Base-by-base conservation (phyloP, 2,329 filamentous ascomycete species). In the Paraphoma chrysanthemicola region DNA sequence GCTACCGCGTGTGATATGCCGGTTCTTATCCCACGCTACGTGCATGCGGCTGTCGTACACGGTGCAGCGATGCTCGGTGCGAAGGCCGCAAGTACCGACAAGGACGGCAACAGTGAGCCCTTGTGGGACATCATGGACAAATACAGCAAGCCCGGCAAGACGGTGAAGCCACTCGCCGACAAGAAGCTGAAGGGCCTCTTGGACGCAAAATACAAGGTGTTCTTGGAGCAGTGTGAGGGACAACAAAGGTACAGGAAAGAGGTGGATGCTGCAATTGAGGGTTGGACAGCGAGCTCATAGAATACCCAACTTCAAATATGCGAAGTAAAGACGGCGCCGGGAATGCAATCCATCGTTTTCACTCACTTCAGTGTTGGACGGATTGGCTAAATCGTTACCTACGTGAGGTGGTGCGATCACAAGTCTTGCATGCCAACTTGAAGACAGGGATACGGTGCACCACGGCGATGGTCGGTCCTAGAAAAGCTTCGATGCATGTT, bases 11-110 rank as follows among this genome's bases (percentile, higher is more conserved):
- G 94, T 79, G 84, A 88, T 66, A 93, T 97, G 89, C 94, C 94
- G 1, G 94, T 99, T 17, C 82, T 97, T 38, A 96, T 98, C 53
- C 95, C 95, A 0, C 86, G 90, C 49, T 98, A 99, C 71, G 92
- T 97, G 56, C 91, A 97, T 73, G 94, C 94, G 1, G 95, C 95
- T 6, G 95, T 99, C 6, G 94, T 97, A 28, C 93, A 98, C 73
- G 95, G 95, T n/a, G 95, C 95, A 7, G 95, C 95, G 54, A 99
- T 99, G 94, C 84, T 99, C 23, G 95, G 95, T 39, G 95, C 93
- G 56, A 98, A 98, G 79, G 95, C 95, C n/a, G 95, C 94, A 6
- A 95, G 90, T 68, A 90, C 90, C 31, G 88, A 90, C 70, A 83
- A 84, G 39, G 84, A 90, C 9, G 91, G 92, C 44, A 88, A 89